Evolutionary conservation across 2,329 filamentous ascomycete species (phyloP).

Genomic region (Zymoseptoria ardabiliae): DNA sequence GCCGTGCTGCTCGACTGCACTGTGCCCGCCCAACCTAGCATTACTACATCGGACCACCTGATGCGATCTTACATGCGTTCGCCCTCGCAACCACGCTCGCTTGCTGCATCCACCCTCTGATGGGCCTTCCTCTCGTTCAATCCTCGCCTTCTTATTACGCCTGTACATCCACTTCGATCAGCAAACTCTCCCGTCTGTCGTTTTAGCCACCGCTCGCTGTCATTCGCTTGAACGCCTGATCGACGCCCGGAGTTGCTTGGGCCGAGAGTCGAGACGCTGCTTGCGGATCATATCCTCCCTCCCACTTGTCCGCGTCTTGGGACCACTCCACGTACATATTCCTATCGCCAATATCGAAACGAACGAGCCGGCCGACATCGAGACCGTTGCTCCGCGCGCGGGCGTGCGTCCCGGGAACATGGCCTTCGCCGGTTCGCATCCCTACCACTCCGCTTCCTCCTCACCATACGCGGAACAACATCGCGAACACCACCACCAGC

Average conservation of each 20-base stretch:
- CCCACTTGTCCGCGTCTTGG: background rate
- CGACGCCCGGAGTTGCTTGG: background rate
- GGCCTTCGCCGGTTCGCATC: conserved; percentile 14
- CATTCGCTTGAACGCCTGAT: conserved; percentile 1
- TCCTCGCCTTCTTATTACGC: background rate
- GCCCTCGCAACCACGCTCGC: conserved; percentile 6
- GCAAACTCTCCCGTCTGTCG: background rate
- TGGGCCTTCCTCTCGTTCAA: background rate
- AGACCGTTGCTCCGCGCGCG: background rate
- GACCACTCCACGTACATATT: background rate
- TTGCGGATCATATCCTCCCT: background rate
- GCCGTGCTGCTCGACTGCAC: background rate
- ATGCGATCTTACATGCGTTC: background rate
- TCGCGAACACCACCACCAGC: background rate
- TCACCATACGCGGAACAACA: conserved; percentile 3
- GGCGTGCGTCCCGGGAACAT: conserved; percentile 6
- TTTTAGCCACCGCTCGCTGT: background rate
- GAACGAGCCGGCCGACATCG: background rate
- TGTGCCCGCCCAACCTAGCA: background rate
- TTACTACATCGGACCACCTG: background rate
- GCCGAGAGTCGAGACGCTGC: background rate
- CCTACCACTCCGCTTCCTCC: conserved; percentile 1
- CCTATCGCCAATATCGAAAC: background rate
- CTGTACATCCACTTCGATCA: background rate
- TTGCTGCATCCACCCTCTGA: conserved; percentile 1